Percentiles rank a stretch among this genome's conserved stretches.
Conservation (phyloP, 176 grass and related monocot species). For the Oryza longistaminata region DNA sequence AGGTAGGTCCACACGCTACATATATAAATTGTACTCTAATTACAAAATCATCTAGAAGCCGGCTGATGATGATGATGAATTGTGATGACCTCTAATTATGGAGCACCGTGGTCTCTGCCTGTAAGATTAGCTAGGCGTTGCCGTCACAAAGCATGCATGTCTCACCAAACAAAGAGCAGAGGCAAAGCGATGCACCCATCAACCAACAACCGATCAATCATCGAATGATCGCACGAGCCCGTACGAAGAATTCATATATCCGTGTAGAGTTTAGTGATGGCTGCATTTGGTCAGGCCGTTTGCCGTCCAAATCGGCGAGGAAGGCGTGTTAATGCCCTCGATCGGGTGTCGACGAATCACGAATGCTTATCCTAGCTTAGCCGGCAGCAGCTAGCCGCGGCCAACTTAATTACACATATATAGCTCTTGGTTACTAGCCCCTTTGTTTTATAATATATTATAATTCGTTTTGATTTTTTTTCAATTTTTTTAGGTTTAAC, state of each 20-base stretch:
- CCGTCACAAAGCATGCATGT: neutral
- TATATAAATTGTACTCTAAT: neutral
- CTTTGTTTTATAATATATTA: no score
- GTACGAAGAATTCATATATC: neutral
- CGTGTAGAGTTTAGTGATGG: neutral
- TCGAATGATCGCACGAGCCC: neutral
- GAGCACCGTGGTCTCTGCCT: neutral
- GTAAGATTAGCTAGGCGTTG: neutral
- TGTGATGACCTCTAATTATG: neutral
- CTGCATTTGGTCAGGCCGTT: neutral
- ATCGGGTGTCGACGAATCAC: no score
- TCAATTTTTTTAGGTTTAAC: no score
- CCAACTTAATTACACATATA: no score
- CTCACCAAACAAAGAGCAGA: neutral
- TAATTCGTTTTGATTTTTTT: no score
- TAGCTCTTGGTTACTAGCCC: no score
- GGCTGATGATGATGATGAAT: neutral
- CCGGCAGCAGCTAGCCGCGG: neutral
- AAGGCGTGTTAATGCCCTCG: slow-evolving; percentile 30
- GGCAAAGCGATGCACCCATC: neutral
- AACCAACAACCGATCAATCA: neutral
- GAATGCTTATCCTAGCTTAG: neutral
- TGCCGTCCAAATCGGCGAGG: slow-evolving; percentile 9
- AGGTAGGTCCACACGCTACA: neutral
- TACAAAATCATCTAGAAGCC: slow-evolving; percentile 24